Percentiles rank a stretch among this genome's conserved stretches.
phyloP scores from a whole-genome alignment of 2,329 filamentous ascomycete species.

The Clonostachys rosea region DNA sequence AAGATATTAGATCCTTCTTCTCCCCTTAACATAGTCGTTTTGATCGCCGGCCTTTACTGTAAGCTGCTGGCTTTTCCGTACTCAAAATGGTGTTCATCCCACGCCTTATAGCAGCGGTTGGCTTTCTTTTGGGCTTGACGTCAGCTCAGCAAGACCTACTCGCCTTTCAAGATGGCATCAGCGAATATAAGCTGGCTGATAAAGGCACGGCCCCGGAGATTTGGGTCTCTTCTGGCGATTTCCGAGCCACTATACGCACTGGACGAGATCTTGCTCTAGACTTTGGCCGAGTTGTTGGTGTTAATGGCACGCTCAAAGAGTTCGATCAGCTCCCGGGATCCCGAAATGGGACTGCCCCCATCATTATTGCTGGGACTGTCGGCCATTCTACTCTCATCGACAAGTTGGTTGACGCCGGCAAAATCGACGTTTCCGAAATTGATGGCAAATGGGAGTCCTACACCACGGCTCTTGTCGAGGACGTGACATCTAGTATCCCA shows the following conservation, averaged over 20 bases:
- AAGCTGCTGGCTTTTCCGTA: too few relatives aligned
- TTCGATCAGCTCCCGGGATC: constrained; percentile 31
- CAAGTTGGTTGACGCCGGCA: constrained; percentile 44
- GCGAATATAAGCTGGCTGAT: neutral
- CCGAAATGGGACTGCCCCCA: constrained; percentile 28
- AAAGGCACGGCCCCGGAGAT: constrained; percentile 37
- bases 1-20: too few relatives aligned
- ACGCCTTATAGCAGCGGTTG: too few relatives aligned
- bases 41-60: too few relatives aligned
- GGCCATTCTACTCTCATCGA: constrained; percentile 61
- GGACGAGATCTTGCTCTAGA: constrained; percentile 63
- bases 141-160: too few relatives aligned
- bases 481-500: constrained; percentile 50
- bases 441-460: constrained; percentile 68
- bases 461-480: constrained; percentile 50
- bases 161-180: neutral
- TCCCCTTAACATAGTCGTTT: too few relatives aligned
- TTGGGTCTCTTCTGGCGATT: constrained; percentile 53
- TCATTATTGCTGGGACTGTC: constrained; percentile 66
- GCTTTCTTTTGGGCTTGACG: too few relatives aligned
- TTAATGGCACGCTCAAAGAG: constrained; percentile 30
- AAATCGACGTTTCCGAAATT: constrained; percentile 53
- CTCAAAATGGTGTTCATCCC: too few relatives aligned
- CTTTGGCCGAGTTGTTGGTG: constrained; percentile 67
- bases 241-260: constrained; percentile 64